Conservation (phyloP, 2,329 filamentous ascomycete species). For the Hawksworthiomyces lignivorus region DNA sequence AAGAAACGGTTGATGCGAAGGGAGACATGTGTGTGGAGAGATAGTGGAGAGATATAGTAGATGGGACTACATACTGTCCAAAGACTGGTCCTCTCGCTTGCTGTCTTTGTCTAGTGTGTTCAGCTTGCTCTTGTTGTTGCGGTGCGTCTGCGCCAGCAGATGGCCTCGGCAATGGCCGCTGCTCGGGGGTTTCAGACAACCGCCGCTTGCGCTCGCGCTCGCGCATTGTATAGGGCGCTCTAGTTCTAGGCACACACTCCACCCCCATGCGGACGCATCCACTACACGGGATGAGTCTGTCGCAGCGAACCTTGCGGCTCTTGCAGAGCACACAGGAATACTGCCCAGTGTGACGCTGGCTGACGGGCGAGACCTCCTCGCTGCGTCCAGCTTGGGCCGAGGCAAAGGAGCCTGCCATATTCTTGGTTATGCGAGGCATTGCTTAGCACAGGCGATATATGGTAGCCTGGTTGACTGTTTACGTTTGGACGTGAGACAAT, state of each 20-base stretch:
- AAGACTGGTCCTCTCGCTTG: not conserved
- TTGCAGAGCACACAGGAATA: constrained; percentile 46
- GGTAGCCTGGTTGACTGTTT: too few species aligned
- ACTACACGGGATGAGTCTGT: constrained; percentile 35
- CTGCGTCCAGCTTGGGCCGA: too few species aligned
- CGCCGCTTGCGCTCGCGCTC: constrained; percentile 36
- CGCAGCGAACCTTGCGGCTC: constrained; percentile 42
- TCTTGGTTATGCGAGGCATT: not conserved
- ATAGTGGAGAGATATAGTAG: too few species aligned
- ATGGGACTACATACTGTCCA: constrained; percentile 12
- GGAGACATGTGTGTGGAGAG: too few species aligned
- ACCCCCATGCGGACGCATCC: constrained; percentile 30
- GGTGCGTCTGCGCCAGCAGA: not conserved
- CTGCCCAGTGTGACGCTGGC: not conserved
- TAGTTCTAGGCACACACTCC: constrained; percentile 25
- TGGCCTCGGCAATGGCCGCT: not conserved
- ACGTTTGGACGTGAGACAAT: too few species aligned
- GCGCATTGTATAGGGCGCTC: constrained; percentile 33
- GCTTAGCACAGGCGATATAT: too few species aligned
- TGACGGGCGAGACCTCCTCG: not conserved
- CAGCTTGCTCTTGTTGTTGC: not conserved
- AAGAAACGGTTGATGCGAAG: too few species aligned
- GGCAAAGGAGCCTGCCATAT: too few species aligned
- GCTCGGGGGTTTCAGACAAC: not conserved
- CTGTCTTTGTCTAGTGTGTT: not conserved